phyloP scores from a whole-genome alignment of 148 eudicot genomes.

The Camellia granthamiana region DNA sequence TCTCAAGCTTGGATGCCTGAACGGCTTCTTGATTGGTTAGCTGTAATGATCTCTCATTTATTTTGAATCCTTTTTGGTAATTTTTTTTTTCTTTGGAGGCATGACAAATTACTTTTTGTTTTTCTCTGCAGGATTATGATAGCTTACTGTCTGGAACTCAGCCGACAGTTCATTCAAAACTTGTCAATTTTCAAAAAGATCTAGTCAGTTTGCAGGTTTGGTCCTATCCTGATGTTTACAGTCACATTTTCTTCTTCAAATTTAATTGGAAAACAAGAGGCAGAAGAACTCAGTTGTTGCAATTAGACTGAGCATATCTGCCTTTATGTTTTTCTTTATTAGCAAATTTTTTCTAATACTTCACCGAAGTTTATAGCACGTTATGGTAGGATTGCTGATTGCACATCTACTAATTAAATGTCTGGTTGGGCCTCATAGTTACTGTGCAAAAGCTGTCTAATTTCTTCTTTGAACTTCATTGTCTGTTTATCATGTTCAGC shows the following conservation, averaged over 20 bases:
- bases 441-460: background rate
- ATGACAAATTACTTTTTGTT: background rate
- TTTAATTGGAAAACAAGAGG: background rate
- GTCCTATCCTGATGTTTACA: background rate
- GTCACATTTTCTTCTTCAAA: slow-evolving; percentile 1
- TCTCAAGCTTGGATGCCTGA: slow-evolving; percentile 89
- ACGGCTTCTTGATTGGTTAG: slow-evolving; percentile 90
- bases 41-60: slow-evolving; percentile 51
- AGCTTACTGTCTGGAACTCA: slow-evolving; percentile 51
- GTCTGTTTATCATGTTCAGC: background rate
- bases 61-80: background rate
- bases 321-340: background rate
- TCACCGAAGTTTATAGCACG: background rate
- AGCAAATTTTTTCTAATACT: background rate
- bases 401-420: background rate
- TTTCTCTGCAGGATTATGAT: slow-evolving; percentile 62
- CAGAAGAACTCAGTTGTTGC: background rate
- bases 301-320: background rate
- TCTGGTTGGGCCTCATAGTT: background rate
- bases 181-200: slow-evolving; percentile 64
- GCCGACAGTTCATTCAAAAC: slow-evolving; percentile 64
- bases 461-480: background rate
- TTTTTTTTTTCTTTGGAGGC: background rate
- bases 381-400: slow-evolving; percentile 2
- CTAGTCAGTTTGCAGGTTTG: slow-evolving; percentile 68